Evolutionary conservation across 2,329 filamentous ascomycete genomes (phyloP), one percentile per base, ranked within the genome.

Genomic region (Talaromyces sp.): DNA sequence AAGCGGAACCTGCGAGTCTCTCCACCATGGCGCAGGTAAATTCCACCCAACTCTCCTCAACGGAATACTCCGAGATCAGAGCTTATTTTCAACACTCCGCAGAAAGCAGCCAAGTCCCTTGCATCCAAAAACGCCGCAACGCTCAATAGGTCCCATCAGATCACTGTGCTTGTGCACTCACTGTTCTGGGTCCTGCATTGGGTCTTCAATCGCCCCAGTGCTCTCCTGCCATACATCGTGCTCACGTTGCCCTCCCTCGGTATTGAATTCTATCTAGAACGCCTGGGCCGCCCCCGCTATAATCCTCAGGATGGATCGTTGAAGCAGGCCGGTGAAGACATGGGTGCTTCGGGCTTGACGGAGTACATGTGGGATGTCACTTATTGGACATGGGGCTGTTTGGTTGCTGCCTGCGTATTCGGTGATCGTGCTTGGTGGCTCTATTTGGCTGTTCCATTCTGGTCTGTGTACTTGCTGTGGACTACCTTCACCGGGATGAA

Each of bases 321-420:
- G 63, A 87, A 85, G 72, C 86, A 83, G 32, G 81, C 90, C 0
- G 93, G 95, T 50, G 93, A 98, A 73, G 95, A 99, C 74, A 84
- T 99, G 56, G 86, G 89, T 58, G 90, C 91, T 10, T 84, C 88
- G 35, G 95, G 95, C 4, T 78, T 99, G 80, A 98, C 93, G 11
- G 95, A 97, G 78, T 98, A 96, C 81, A 91, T 98, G 89, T 99
- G 96, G 84, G 95, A 99, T 77, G 85, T 96, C 55, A 81, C 96
- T 58, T 98, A 96, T 85, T 91, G 96, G 79, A 97, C 92, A 0
- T 97, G 93, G 88, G 87, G 85, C 11, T 89, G 87, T 58, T 80
- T 91, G 46, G 76, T 88, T 9, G 75, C 89, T n/a, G 92, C 88
- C 14, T 83, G 89, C 17, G 64, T 96, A 29, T 84, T 93, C 54